Evolutionary conservation across 2,329 filamentous ascomycete species (phyloP).

Genomic region (Tolypocladium guangdongense): DNA sequence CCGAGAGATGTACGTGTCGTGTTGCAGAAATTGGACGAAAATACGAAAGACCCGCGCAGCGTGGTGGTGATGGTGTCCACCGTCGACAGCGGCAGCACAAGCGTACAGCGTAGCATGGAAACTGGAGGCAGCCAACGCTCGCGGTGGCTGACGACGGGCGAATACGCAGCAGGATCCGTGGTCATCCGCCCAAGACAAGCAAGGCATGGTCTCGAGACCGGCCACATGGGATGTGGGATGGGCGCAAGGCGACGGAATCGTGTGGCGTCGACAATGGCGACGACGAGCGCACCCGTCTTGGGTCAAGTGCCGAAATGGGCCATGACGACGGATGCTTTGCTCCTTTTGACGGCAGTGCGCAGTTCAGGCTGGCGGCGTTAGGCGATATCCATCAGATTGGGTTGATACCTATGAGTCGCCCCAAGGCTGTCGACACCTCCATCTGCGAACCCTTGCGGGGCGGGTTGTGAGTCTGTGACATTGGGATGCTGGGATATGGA

Average conservation of each 20-base stretch:
- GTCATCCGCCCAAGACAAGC: background rate
- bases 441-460: background rate
- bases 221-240: background rate
- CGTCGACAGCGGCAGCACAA: background rate
- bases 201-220: background rate
- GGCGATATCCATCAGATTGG: background rate
- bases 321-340: too few relatives aligned
- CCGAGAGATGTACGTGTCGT: background rate
- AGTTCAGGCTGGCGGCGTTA: background rate
- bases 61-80: background rate
- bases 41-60: too few relatives aligned
- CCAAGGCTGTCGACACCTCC: background rate
- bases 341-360: background rate
- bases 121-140: background rate
- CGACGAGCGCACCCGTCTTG: background rate
- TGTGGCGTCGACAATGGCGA: background rate
- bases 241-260: background rate
- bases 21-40: background rate
- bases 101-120: background rate
- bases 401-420: too few relatives aligned
- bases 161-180: background rate
- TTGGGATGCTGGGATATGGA: background rate
- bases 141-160: background rate
- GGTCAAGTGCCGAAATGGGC: background rate
- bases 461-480: background rate